These are phyloP conservation scores for Fusarium clavum DNA, from an alignment of 2,329 filamentous ascomycete species.

Conservation along the genomic window DNA sequence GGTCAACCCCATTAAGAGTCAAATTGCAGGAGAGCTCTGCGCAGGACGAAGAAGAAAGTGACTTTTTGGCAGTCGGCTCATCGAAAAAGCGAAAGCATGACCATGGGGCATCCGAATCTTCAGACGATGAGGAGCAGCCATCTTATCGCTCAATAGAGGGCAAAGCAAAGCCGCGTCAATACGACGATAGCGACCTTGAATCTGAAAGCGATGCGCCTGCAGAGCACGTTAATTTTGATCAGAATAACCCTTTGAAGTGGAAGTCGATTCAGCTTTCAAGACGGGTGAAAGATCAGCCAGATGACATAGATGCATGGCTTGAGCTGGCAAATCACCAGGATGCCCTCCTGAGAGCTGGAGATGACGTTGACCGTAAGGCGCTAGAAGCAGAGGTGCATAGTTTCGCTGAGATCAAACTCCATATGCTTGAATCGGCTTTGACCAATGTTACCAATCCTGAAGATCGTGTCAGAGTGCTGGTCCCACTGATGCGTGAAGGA, in stretches of 20 bases:
- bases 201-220: constrained; percentile 60
- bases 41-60: constrained; percentile 49
- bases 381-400: constrained; percentile 73
- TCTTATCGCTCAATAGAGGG: constrained; percentile 74
- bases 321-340: constrained; percentile 84
- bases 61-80: constrained; percentile 61
- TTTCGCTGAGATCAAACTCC: constrained; percentile 82
- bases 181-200: constrained; percentile 62
- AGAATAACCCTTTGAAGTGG: constrained; percentile 61
- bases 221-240: constrained; percentile 48
- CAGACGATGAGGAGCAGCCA: constrained; percentile 61
- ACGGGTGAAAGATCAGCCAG: constrained; percentile 72
- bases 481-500: constrained; percentile 80
- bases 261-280: constrained; percentile 72
- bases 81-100: constrained; percentile 58
- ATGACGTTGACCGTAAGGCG: constrained; percentile 56
- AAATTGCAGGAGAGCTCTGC: constrained; percentile 45
- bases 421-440: constrained; percentile 83
- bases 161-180: constrained; percentile 64
- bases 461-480: constrained; percentile 70
- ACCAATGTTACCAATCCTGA: constrained; percentile 60
- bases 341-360: constrained; percentile 66
- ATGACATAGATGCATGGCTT: constrained; percentile 79
- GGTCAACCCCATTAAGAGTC: constrained; percentile 56
- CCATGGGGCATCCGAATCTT: constrained; percentile 52